These are phyloP conservation scores for Metschnikowia corniflorae DNA, from an alignment of 805 yeast species.

Conservation along the genomic window DNA sequence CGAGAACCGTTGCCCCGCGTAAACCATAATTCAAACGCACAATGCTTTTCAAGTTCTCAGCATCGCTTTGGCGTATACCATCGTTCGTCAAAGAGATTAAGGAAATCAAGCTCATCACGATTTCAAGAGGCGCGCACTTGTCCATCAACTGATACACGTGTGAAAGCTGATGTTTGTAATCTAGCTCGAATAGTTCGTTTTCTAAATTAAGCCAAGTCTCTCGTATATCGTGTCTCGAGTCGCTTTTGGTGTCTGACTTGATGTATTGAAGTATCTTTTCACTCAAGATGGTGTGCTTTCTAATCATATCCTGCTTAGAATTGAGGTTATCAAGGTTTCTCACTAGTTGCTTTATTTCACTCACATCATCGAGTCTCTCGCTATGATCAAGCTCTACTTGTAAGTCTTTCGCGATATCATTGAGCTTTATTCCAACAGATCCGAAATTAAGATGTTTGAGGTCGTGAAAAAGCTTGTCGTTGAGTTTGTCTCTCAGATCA, in stretches of 20 bases:
- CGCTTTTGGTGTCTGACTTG: constrained; percentile 20
- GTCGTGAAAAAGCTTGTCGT: constrained; percentile 48
- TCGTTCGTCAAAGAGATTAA: constrained; percentile 60
- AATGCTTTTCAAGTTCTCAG: constrained; percentile 50
- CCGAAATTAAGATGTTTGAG: constrained; percentile 73
- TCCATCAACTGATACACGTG: constrained; percentile 37
- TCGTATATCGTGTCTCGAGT: constrained; percentile 29
- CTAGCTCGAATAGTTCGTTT: constrained; percentile 59
- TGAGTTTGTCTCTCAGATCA: constrained; percentile 21
- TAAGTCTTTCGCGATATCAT: constrained; percentile 63
- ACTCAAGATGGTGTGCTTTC: constrained; percentile 71
- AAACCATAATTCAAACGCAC: constrained; percentile 66
- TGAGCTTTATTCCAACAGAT: constrained; percentile 69
- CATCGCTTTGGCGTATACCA: constrained; percentile 68
- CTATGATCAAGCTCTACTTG: constrained; percentile 59
- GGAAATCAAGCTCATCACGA: constrained; percentile 51
- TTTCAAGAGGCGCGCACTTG: constrained; percentile 31
- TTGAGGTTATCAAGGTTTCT: constrained; percentile 65
- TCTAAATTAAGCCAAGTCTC: constrained; percentile 56
- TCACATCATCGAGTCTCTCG: constrained; percentile 21
- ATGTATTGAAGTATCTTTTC: constrained; percentile 56
- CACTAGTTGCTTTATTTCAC: constrained; percentile 68
- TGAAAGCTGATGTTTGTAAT: constrained; percentile 31
- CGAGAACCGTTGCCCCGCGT: constrained; percentile 44
- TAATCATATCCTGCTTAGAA: constrained; percentile 60